A percentile compares a stretch with the other conserved stretches of the same genome.
phyloP scores from a whole-genome alignment of 2,329 filamentous ascomycete genomes.

The Ceratocystiopsis brevicomis region DNA sequence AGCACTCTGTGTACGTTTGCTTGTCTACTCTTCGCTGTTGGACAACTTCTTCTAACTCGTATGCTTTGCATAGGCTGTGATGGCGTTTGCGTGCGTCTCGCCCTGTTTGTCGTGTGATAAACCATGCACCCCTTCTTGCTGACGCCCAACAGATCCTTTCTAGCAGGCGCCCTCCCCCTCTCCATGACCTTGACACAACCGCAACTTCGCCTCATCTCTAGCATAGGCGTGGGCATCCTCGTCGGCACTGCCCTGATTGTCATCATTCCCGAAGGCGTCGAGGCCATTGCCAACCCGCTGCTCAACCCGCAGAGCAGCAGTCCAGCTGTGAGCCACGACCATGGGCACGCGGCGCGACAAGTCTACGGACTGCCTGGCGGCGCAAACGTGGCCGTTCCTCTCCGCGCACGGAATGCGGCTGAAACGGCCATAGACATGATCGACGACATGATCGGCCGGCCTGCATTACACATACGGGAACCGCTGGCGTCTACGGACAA shows the following conservation, averaged over 20 bases:
- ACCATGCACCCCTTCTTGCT: slow-evolving; percentile 3
- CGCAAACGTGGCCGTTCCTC: neutral
- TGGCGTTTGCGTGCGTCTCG: slow-evolving; percentile 36
- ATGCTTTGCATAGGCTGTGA: slow-evolving; percentile 25
- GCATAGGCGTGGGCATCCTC: slow-evolving; percentile 80
- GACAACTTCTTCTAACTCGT: slow-evolving; percentile 3
- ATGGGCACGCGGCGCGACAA: neutral
- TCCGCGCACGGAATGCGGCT: too few relatives aligned
- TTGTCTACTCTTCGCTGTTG: neutral
- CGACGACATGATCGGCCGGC: neutral
- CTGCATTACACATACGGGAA: neutral
- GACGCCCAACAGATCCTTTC: slow-evolving; percentile 53
- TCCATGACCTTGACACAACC: slow-evolving; percentile 74
- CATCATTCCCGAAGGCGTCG: slow-evolving; percentile 91
- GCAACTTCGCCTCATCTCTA: slow-evolving; percentile 75
- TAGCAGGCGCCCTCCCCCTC: slow-evolving; percentile 77
- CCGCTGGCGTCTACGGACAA: neutral
- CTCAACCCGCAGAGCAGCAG: slow-evolving; percentile 1
- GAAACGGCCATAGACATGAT: neutral
- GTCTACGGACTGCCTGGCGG: neutral
- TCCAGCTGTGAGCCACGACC: too few relatives aligned
- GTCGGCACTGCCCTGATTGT: slow-evolving; percentile 92
- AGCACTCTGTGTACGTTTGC: slow-evolving; percentile 14
- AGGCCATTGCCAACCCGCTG: slow-evolving; percentile 54
- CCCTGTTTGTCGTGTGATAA: neutral